Conservation (phyloP, 2,329 filamentous ascomycete genomes). For the Leptographium lundbergii region DNA sequence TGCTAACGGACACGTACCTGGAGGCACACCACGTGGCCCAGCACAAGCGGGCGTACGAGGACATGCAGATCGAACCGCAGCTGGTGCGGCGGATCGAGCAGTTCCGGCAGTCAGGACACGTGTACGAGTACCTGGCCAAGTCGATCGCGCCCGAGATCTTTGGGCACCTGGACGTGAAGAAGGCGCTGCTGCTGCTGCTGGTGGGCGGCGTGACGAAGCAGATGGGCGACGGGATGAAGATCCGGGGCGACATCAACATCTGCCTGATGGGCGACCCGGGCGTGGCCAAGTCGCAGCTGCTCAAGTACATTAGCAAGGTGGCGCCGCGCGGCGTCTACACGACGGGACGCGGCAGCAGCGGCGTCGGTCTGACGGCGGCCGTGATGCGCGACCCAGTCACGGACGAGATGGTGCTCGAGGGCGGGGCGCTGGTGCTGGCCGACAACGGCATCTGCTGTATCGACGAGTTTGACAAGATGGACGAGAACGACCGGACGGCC, state of each 20-base stretch:
- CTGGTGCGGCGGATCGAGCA: slow-evolving; percentile 76
- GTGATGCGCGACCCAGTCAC: slow-evolving; percentile 78
- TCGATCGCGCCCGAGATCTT: slow-evolving; percentile 97
- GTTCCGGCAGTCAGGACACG: slow-evolving; percentile 72
- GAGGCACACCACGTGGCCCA: slow-evolving; percentile 89
- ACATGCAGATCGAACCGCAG: slow-evolving; percentile 70
- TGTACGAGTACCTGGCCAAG: slow-evolving; percentile 90
- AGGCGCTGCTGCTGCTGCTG: slow-evolving; percentile 84
- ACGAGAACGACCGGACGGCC: slow-evolving; percentile 68
- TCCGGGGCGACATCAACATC: slow-evolving; percentile 97
- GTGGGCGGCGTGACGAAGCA: slow-evolving; percentile 95
- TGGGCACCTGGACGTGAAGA: slow-evolving; percentile 94
- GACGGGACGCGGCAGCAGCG: slow-evolving; percentile 67
- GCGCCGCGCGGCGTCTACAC: slow-evolving; percentile 85
- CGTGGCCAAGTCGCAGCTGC: slow-evolving; percentile 96
- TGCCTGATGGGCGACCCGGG: slow-evolving; percentile 98
- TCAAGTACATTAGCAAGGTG: slow-evolving; percentile 98
- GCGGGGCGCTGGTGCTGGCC: slow-evolving; percentile 65
- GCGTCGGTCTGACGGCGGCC: slow-evolving; percentile 69
- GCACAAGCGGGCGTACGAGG: slow-evolving; percentile 96
- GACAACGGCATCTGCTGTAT: slow-evolving; percentile 81
- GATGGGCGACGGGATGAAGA: slow-evolving; percentile 96
- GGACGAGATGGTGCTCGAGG: slow-evolving; percentile 74
- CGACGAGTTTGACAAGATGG: slow-evolving; percentile 85
- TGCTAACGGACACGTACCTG: slow-evolving; percentile 94